Conservation (phyloP, 768 basidiomycete species). For the Mycena kentingensis region DNA sequence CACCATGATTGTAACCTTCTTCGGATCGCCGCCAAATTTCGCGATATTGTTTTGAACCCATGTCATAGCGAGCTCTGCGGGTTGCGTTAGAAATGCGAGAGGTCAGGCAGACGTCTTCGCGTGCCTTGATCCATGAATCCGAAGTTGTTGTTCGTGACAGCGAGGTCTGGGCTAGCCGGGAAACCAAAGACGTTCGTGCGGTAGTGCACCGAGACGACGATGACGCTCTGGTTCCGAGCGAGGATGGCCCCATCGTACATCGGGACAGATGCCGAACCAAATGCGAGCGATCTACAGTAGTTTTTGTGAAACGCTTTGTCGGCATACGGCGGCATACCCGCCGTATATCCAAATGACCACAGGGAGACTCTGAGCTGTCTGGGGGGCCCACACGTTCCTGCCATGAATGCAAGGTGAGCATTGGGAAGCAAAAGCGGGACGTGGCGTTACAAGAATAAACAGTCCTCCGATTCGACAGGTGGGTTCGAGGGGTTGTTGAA, state of each 20-base stretch:
- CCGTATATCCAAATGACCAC: slow-evolving; percentile 15
- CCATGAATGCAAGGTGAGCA: not conserved
- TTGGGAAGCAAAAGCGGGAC: not conserved
- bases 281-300: not conserved
- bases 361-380: not conserved
- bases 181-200: slow-evolving; percentile 19
- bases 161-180: slow-evolving; percentile 13
- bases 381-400: slow-evolving; percentile 17
- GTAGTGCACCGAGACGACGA: slow-evolving; percentile 17
- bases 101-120: not conserved
- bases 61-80: slow-evolving; percentile 23
- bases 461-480: too few relatives aligned
- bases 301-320: not conserved
- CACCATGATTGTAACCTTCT: slow-evolving; percentile 33
- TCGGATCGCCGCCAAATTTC: slow-evolving; percentile 46
- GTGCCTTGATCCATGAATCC: slow-evolving; percentile 34
- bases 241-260: slow-evolving; percentile 11
- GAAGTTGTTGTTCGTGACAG: slow-evolving; percentile 14
- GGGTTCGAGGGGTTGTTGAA: too few relatives aligned
- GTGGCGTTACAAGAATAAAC: slow-evolving; percentile 2
- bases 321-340: not conserved
- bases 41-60: slow-evolving; percentile 49
- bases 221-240: slow-evolving; percentile 8
- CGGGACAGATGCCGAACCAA: slow-evolving; percentile 13
- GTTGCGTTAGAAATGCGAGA: not conserved